Base-by-base conservation (phyloP, 805 yeast species). In the Debaryomyces hansenii region DNA sequence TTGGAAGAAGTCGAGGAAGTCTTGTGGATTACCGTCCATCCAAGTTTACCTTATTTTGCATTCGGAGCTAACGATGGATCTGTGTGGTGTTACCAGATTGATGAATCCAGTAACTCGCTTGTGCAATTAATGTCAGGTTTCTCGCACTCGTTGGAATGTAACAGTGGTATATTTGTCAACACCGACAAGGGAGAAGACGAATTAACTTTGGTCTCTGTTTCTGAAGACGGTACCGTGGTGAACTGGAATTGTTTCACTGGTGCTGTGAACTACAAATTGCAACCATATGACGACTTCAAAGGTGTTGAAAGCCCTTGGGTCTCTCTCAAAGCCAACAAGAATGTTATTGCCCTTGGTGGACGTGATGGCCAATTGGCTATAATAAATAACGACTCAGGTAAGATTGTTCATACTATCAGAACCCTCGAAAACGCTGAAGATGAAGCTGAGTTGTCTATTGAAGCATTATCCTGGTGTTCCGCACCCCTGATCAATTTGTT, bases 41-140 rank as follows among this genome's bases (percentile, higher is more conserved):
- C 97, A 21, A 72, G 73, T 16, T 85, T 84, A 60, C 78, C 84
- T 20, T 78, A 88, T 40, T 89, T 92, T 72, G 97, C 98, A 11
- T 89, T 88, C 61, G 97, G 98, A 51, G 92, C 90, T 18, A 72
- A 76, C 6, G 97, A 91, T 65, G 99, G 99, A 2, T 85, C 96
- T 0, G 95, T 91, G 3, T 92, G 97, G 96, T 89, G 85, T 21
- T 94, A 90, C 62, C 88, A 85, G 59, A 77, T 91, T 35, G 83
- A 79, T 48, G 74, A 85, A 42, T 44, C 49, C 12, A 39, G 60
- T 38, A 57, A 61, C 37, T 66, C 79, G 9, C 66, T 87, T 44
- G 89, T 82, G 47, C 87, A 84, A 61, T 67, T 87, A 32, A 84
- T 87, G 85, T 75, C 85, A 40, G 94, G 92, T 2, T 87, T 85